Evolutionary conservation across 225 moss, liverwort and hornwort species (phyloP).

Genomic region (Neckera pumila): DNA sequence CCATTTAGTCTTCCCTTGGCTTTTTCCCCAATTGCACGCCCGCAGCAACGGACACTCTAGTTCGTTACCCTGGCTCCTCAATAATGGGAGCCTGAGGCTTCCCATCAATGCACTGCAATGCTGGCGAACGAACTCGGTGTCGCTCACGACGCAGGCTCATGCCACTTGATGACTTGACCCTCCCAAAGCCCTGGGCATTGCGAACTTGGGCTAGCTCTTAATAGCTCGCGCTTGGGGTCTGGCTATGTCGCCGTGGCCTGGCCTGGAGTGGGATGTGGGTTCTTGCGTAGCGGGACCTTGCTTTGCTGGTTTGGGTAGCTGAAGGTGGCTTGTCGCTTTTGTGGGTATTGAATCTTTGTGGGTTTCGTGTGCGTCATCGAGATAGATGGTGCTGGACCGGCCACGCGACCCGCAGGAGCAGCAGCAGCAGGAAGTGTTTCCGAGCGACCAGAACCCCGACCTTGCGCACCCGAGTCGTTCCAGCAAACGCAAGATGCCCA

Average conservation of each 20-base stretch:
- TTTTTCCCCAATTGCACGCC: background rate
- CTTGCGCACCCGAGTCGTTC: background rate
- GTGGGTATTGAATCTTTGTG: background rate
- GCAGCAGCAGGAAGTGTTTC: background rate
- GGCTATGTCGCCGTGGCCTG: background rate
- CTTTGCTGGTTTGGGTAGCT: background rate
- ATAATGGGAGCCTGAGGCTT: background rate
- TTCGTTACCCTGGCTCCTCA: background rate
- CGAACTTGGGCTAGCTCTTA: background rate
- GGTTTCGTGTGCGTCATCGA: background rate
- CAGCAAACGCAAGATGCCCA: slow-evolving; percentile 16
- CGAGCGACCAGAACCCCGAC: slow-evolving; percentile 3
- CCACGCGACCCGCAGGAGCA: background rate
- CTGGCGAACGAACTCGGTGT: background rate
- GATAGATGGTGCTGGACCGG: slow-evolving; percentile 9
- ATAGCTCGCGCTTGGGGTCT: background rate
- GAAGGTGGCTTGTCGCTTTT: background rate
- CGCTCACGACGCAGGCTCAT: background rate
- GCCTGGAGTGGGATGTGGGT: background rate
- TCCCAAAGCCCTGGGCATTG: background rate
- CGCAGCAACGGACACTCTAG: background rate
- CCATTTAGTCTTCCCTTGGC: background rate
- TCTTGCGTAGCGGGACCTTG: background rate
- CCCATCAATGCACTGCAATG: background rate
- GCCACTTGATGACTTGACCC: background rate